Conservation (phyloP, 176 grass and related monocot genomes). For the Saccharum officinarum region DNA sequence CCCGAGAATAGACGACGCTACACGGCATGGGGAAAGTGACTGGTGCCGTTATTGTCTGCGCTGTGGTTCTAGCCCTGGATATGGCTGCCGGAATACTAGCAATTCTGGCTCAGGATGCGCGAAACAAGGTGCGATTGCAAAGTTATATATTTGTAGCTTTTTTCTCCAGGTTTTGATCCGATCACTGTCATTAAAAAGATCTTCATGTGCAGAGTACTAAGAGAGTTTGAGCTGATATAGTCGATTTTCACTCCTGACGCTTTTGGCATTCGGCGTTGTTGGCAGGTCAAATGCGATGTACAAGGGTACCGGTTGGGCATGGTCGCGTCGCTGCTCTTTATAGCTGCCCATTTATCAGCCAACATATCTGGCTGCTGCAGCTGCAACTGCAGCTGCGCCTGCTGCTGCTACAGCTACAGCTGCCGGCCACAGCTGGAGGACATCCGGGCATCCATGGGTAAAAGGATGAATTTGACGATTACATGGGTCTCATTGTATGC, state of each 20-base stretch:
- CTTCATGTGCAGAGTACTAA: not conserved
- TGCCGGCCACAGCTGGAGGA: not conserved
- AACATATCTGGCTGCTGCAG: not conserved
- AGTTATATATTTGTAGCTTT: not conserved
- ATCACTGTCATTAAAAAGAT: not conserved
- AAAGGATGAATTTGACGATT: not conserved
- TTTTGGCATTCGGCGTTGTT: not conserved
- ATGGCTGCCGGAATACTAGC: not conserved
- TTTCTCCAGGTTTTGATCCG: not conserved
- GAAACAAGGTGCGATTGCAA: not conserved
- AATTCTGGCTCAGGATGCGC: not conserved
- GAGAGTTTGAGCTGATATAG: too few relatives aligned
- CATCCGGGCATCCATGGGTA: not conserved
- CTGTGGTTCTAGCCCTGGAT: not conserved
- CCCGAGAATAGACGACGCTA: not conserved
- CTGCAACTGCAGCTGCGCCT: not conserved
- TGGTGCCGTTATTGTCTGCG: not conserved
- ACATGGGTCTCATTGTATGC: not conserved
- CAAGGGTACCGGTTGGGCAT: not conserved
- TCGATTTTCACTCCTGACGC: too few relatives aligned
- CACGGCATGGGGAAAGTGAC: not conserved
- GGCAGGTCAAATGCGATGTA: not conserved
- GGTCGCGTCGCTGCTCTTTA: not conserved
- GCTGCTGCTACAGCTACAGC: not conserved
- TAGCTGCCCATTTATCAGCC: not conserved